A percentile compares a stretch with the other conserved stretches of the same genome.
These are phyloP conservation scores for Diaporthe sp. DNA, from an alignment of 2,329 filamentous ascomycete species.

Conservation along the genomic window DNA sequence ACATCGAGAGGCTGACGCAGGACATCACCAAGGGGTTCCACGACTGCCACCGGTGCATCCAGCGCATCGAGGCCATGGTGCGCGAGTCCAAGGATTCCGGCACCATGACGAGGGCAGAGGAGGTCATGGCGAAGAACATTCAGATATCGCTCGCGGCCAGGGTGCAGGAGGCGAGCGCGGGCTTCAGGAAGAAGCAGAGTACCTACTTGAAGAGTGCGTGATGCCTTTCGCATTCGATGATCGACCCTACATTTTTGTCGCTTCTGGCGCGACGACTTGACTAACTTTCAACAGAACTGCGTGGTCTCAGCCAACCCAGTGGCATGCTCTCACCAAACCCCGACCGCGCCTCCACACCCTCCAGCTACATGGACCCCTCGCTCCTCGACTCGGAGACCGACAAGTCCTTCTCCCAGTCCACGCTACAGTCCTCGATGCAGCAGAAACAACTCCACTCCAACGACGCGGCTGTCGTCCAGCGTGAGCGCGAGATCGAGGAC, in stretches of 20 bases:
- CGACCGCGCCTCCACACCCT: conserved; percentile 66
- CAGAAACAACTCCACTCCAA: conserved; percentile 77
- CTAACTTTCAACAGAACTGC: conserved; percentile 68
- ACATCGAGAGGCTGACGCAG: conserved; percentile 92
- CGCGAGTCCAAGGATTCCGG: conserved; percentile 80
- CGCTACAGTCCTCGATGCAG: conserved; percentile 81
- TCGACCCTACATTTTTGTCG: neutral
- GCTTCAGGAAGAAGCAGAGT: conserved; percentile 97
- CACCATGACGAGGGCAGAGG: conserved; percentile 82
- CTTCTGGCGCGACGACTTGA: conserved; percentile 37
- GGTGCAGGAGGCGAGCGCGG: conserved; percentile 91
- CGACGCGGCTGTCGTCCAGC: conserved; percentile 87
- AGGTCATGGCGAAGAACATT: conserved; percentile 96
- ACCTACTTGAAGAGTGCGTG: conserved; percentile 88
- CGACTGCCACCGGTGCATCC: conserved; percentile 87
- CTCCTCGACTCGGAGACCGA: conserved; percentile 94
- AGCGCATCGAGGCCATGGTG: conserved; percentile 88
- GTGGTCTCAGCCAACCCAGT: conserved; percentile 73
- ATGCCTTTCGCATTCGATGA: neutral
- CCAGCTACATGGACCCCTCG: conserved; percentile 79
- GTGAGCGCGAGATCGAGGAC: conserved; percentile 96
- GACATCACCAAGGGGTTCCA: conserved; percentile 91
- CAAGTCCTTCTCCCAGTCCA: conserved; percentile 89
- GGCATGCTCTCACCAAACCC: conserved; percentile 56
- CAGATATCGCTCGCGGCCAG: conserved; percentile 89